Base-by-base conservation (phyloP, 225 moss, liverwort and hornwort genomes). In the Takakia lepidozioides region DNA sequence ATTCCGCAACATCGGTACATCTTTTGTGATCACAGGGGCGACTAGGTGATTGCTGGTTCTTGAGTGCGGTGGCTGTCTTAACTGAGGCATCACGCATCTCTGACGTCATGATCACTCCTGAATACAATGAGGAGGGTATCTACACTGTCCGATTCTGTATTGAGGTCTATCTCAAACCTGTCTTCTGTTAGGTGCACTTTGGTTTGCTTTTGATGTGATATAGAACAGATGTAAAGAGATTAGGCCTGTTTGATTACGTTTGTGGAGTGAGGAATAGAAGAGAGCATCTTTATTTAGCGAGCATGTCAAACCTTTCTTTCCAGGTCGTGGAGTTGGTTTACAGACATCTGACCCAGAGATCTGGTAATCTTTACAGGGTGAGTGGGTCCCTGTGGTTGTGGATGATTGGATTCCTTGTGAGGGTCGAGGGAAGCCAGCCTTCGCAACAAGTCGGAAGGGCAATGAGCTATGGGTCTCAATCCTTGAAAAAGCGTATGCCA, bases 321-420 rank as follows among this genome's bases (percentile, higher is more conserved):
- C n/a, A n/a, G n/a, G n/a, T n/a, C n/a, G n/a, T n/a, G n/a, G n/a
- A n/a, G n/a, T n/a, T n/a, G n/a, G 11, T 32, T 13, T 26, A 50
- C 25, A 14, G 0, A 30, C 19, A 26, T 27, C 15, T 50, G 49
- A 2, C 1, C 49, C 19, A 2, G 10, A n/a, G n/a, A n/a, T n/a
- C n/a, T n/a, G n/a, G n/a, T n/a, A n/a, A n/a, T 19, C 20, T 9
- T 39, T 63, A 67, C 91, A 98, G 95, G 95, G 95, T 54, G 95
- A 98, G 60, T 98, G 95, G 95, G 81, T 91, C 29, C 87, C 95
- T 49, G 91, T 98, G 28, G 95, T 98, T 3, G 95, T 98, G 25
- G 95, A 98, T 55, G 95, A 98, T 58, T 98, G 95, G 95, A 82
- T 98, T 56, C 95, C 95, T 58, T 98, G 95, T 60, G 91, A 98